Evolutionary conservation across 2,329 filamentous ascomycete species (phyloP), one percentile per base, ranked within the genome.

Genomic region (Verticillium alfalfae): DNA sequence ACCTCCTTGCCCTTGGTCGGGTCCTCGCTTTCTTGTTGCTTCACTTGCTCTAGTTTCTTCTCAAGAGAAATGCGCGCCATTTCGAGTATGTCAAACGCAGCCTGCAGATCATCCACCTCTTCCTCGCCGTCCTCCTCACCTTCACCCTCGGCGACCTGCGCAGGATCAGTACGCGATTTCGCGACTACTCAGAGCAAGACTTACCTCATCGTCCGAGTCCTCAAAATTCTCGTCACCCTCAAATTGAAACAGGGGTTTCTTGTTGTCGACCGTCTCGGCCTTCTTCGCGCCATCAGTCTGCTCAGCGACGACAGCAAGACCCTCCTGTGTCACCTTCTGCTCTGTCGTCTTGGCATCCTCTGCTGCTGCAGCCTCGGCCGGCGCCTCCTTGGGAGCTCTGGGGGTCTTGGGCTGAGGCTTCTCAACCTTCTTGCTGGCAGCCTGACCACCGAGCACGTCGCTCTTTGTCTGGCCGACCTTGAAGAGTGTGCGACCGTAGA

Each of bases 391-490:
- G n/a, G 73, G 70, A 10, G 73, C 61, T 66, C 78, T 76, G n/a
- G 45, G 45, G 59, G 66, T 72, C 69, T 73, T 78, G 64, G 71
- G 62, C 70, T 74, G 75, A 31, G 63, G 18, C 41, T 62, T 66
- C 34, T 63, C 63, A 52, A 64, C 66, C 71, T 80, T 78, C 68
- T 81, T 77, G 70, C 83, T 78, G 72, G 85, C 74, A 22, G 93
- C 90, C 70, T 90, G 90, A 38, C 90, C 91, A 62, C 95, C 95
- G 39, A 99, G 82, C 31, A 99, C 93, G 71, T 98, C 93, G 72
- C 93, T 97, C 76, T 96, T 97, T 74, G 87, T 89, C 73, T 98
- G 91, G 36, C 93, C 95, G 63, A 98, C 90, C 74, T 93, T 93
- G 82, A 96, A 98, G 22, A 99, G 80, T 61, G 92, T 92, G 72